Evolutionary conservation across 768 basidiomycete genomes (phyloP), one percentile per base, ranked within the genome.

Genomic region (Suillus alpinus): DNA sequence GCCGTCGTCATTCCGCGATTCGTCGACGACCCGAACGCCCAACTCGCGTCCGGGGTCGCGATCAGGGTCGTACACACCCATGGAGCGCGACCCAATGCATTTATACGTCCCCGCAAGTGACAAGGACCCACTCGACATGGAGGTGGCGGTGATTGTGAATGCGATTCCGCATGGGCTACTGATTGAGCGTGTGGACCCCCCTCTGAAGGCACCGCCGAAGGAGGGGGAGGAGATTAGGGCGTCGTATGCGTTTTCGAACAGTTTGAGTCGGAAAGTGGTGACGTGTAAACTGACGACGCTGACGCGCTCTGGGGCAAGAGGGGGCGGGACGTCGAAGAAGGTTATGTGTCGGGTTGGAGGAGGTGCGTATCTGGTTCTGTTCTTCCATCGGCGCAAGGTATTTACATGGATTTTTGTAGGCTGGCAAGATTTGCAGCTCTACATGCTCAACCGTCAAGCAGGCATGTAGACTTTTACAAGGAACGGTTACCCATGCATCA

Each of bases 331-430:
- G 65, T 78, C 80, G 66, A 92, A 89, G 84, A 95, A 93, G 75
- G 93, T 95, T 34, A 90, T 95, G 88, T 92, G 89, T 75, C 86
- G 93, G 62, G 89, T 95, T 63, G 93, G 93, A 50, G 92, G 91
- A 73, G 91, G 91, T 87, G 65, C 69, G 86, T 79, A 6, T 56
- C 50, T 61, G 62, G 56, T 0, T 16, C 6, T 20, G 29, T 3
- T 43, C 57, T 14, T 62, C 70, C 1, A 65, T 36, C 5, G 36
- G 23, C 58, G 32, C 2, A n/a, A 43, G 6, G 16, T 44, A 13
- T 36, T 50, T 2, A 36, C 57, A 40, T 39, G 52, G 57, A 49
- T 40, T 49, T 61, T 47, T 61, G 49, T 68, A 87, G 89, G 89
- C 43, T 92, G 89, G 90, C 91, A 91, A 67, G 89, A 91, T 76